Percentiles rank a stretch among this genome's conserved stretches.
phyloP scores from a whole-genome alignment of 208 protist species.

The Trypanosoma scelopori region DNA sequence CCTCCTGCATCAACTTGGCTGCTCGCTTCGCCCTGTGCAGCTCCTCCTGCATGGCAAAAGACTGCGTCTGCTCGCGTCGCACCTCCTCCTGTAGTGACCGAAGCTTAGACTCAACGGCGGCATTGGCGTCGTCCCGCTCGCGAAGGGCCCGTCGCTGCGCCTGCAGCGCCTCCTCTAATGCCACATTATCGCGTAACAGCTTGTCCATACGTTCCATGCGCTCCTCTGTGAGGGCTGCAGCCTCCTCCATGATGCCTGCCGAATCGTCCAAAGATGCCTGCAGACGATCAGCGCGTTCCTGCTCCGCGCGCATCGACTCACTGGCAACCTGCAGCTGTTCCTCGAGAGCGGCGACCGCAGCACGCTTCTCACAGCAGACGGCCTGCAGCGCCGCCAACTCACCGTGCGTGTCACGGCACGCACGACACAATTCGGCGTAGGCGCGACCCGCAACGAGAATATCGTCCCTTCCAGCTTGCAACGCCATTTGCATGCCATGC shows the following conservation, averaged over 20 bases:
- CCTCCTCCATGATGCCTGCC: slow-evolving; percentile 15
- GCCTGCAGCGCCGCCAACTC: neutral
- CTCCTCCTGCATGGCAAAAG: slow-evolving; percentile 2
- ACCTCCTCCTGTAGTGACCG: slow-evolving; percentile 6
- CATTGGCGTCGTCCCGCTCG: slow-evolving; percentile 1
- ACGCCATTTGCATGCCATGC: slow-evolving; percentile 5
- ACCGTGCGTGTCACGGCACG: neutral
- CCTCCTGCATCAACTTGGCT: neutral
- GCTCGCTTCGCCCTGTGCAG: neutral
- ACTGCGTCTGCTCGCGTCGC: slow-evolving; percentile 3
- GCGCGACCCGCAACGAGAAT: slow-evolving; percentile 18
- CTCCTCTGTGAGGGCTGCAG: slow-evolving; percentile 16
- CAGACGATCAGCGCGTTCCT: slow-evolving; percentile 1
- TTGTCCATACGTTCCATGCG: slow-evolving; percentile 16
- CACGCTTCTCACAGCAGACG: neutral
- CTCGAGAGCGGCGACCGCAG: neutral
- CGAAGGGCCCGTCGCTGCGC: slow-evolving; percentile 3
- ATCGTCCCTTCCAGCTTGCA: slow-evolving; percentile 7
- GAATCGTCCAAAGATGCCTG: slow-evolving; percentile 14
- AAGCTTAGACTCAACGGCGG: neutral
- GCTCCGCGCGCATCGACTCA: neutral
- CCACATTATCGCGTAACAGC: slow-evolving; percentile 12
- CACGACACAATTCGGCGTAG: slow-evolving; percentile 17
- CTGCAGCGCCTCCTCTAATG: slow-evolving; percentile 8
- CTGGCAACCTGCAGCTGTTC: neutral